Base-by-base conservation (phyloP, 495 filamentous ascomycete species). In the Trichoderma virens region DNA sequence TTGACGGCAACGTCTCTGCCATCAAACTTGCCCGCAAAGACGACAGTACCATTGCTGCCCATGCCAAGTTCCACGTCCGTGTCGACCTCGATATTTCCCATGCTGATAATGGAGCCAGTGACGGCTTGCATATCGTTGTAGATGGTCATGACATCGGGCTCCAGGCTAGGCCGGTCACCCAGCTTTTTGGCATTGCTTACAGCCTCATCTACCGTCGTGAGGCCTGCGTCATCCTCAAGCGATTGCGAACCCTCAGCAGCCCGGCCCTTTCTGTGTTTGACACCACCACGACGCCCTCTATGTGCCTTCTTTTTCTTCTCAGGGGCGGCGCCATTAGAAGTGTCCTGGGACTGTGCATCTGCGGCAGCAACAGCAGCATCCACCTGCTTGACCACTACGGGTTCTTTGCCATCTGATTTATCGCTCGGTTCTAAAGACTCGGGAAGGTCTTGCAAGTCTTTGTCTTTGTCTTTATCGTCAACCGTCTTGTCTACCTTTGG, bases 1-100 rank as follows among this genome's bases (percentile, higher is more conserved):
- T 98, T 98, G 35, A 98, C 92, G 1, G 94, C 94, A 23, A 98
- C 95, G 54, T 91, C 89, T 67, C 92, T 88, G 25, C 93, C 92
- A 70, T 96, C 91, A 70, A 92, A 96, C 27, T 82, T 86, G n/a
- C 91, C 91, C 18, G 85, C 83, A 71, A 90, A 93, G 8, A 96
- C 91, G 47, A 92, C 84, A 18, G 91, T 96, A 27, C 91, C 91
- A 71, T 93, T 90, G 70, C 90, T 93, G 16, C 91, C 91, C 65
- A 79, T 89, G 8, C 90, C 90, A 32, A 93, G 81, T 43, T 91
- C 86, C 64, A 83, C 79, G 61, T 90, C 85, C 31, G 86, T 87
- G 68, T 88, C 85, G 28, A 93, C 89, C 64, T 85, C 84, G 28
- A 94, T 80, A 62, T 85, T 85, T 13, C 87, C 88, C 68, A 93